Conservation (phyloP, 371 early-diverging fungal genomes). For the Nematocida sp. region DNA sequence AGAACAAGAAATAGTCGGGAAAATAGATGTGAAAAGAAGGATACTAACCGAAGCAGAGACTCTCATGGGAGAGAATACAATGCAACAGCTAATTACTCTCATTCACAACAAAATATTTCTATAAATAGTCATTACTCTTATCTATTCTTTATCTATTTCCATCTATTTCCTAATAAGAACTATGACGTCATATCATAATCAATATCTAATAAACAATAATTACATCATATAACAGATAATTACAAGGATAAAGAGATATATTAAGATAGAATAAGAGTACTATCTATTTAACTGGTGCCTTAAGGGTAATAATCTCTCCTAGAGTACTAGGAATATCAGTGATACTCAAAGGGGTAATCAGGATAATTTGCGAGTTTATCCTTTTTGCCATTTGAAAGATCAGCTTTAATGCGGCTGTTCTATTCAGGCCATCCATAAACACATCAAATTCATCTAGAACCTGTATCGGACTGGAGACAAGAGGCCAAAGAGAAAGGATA, state of each 20-base stretch:
- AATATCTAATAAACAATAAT: no score
- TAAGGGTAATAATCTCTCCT: constrained; percentile 57
- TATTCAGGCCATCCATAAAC: constrained; percentile 75
- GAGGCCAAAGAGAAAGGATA: constrained; percentile 86
- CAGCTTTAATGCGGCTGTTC: constrained; percentile 59
- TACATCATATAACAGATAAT: no score
- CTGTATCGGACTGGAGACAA: constrained; percentile 81
- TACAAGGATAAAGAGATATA: no score
- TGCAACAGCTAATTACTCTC: constrained; percentile 59
- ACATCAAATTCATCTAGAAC: constrained; percentile 99
- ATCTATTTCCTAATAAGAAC: no score
- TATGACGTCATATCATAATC: no score
- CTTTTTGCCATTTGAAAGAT: constrained; percentile 55
- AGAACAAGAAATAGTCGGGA: constrained; percentile 60
- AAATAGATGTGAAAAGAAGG: constrained; percentile 60
- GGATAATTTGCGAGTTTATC: constrained; percentile 57
- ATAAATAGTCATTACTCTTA: constrained; percentile 45
- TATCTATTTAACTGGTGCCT: constrained; percentile 23
- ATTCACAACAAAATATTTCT: constrained; percentile 60
- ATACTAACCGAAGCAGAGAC: constrained; percentile 58
- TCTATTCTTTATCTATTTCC: neutral
- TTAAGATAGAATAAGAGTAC: neutral
- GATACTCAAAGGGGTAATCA: constrained; percentile 63
- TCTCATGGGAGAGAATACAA: constrained; percentile 55
- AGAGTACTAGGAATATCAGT: constrained; percentile 50